Evolutionary conservation across 2,329 filamentous ascomycete genomes (phyloP), one percentile per base, ranked within the genome.

Genomic region (Hypoxylon sp.): DNA sequence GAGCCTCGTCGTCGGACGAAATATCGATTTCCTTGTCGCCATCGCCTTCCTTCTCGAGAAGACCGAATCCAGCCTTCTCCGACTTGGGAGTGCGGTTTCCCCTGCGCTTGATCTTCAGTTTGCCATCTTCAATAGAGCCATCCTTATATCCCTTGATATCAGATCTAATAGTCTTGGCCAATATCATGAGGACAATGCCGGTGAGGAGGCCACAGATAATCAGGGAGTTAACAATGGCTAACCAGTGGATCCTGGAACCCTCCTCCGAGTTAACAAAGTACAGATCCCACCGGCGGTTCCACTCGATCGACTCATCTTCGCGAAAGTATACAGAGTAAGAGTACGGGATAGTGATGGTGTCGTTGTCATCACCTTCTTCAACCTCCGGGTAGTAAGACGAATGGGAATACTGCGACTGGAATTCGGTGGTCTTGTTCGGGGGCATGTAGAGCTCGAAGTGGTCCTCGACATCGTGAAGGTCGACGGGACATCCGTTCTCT

Each of bases 241-340:
- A 85, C 92, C 93, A 97, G 78, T 97, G 94, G 24, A 95, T 93
- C 77, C 89, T 90, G 26, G 88, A 90, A 50, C 92, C 92, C 72
- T 95, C 92, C 64, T 93, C 91, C 77, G 96, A 92, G 78, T 95
- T 94, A 66, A 92, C 92, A 81, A 97, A 97, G 80, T 97, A 97
- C 60, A 95, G 83, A 75, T 97, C 92, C 94, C 94, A 97, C 60
- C 94, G 88, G 73, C 91, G 93, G 63, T 86, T 84, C 94, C 94
- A 97, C 71, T 96, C 93, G 55, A 97, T 84, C 19, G 86, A 88
- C 46, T 91, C 87, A 69, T 97, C 93, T 78, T 97, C 92, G 57
- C 93, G 90, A 82, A 94, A 97, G 80, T 96, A 97, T 13, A 97
- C 91, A 2, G 93, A 95, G 81, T 97, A 97, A 0, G 93, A 92